Evolutionary conservation across 2,329 filamentous ascomycete genomes (phyloP).

Genomic region (Fusarium tuaranense): DNA sequence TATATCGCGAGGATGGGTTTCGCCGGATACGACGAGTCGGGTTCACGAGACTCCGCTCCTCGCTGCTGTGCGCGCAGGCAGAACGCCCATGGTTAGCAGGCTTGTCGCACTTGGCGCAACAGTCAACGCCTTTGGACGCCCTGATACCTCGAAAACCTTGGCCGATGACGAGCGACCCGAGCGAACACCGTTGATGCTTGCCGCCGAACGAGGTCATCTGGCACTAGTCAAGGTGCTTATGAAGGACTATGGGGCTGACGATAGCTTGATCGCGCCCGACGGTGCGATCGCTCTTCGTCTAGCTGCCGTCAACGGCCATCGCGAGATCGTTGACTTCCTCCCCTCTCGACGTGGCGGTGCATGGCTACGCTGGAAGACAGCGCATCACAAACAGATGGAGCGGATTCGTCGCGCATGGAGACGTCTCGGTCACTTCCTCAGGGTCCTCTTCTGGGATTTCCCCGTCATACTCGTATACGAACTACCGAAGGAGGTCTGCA

Average conservation of each 20-base stretch:
- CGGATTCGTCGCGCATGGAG: slow-evolving; percentile 37
- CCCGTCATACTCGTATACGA: slow-evolving; percentile 47
- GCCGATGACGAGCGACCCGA: neutral
- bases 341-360: slow-evolving; percentile 54
- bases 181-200: slow-evolving; percentile 59
- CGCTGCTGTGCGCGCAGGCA: slow-evolving; percentile 48
- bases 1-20: slow-evolving; percentile 50
- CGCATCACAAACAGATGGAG: slow-evolving; percentile 47
- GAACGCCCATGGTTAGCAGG: slow-evolving; percentile 48
- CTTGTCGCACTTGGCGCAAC: slow-evolving; percentile 52
- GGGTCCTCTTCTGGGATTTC: slow-evolving; percentile 46
- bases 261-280: slow-evolving; percentile 57
- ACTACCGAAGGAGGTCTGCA: slow-evolving; percentile 34
- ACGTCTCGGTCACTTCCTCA: slow-evolving; percentile 40
- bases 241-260: slow-evolving; percentile 55
- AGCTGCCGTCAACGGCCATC: slow-evolving; percentile 54
- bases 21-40: slow-evolving; percentile 50
- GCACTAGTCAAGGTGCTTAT: slow-evolving; percentile 56
- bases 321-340: slow-evolving; percentile 58
- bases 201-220: slow-evolving; percentile 54
- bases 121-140: slow-evolving; percentile 45
- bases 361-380: slow-evolving; percentile 51
- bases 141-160: neutral
- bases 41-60: slow-evolving; percentile 51
- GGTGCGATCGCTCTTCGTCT: slow-evolving; percentile 59